Percentiles rank a stretch among this genome's conserved stretches.
Conservation (phyloP, 495 filamentous ascomycete species). For the Aspergillus campestris region DNA sequence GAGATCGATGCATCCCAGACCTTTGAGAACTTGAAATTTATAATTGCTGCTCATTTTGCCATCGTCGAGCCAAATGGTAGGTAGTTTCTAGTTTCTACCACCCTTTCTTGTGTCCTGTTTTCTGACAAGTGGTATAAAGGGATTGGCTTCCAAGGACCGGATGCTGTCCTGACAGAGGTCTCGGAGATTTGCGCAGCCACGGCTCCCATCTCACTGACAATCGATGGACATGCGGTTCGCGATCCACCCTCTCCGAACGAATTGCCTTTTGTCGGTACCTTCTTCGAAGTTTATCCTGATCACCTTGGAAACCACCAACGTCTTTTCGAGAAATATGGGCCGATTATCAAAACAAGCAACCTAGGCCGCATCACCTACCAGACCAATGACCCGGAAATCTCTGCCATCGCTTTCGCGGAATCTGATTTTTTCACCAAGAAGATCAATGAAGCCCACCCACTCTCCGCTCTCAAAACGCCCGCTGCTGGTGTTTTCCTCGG, state of each 20-base stretch:
- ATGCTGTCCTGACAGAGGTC: slow-evolving; percentile 16
- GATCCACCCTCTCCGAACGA: slow-evolving; percentile 36
- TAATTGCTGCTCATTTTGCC: slow-evolving; percentile 34
- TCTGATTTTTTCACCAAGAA: slow-evolving; percentile 44
- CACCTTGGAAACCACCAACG: slow-evolving; percentile 51
- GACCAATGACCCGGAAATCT: slow-evolving; percentile 41
- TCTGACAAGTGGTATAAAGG: slow-evolving; percentile 10
- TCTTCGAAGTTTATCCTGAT: slow-evolving; percentile 50
- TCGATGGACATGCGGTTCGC: slow-evolving; percentile 37
- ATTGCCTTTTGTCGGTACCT: slow-evolving; percentile 42
- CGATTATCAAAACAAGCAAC: slow-evolving; percentile 45
- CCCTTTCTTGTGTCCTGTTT: not conserved
- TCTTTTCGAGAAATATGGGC: slow-evolving; percentile 45
- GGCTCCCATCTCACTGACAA: slow-evolving; percentile 29
- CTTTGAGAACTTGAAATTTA: slow-evolving; percentile 25
- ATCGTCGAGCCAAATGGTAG: slow-evolving; percentile 28
- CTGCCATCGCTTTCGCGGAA: slow-evolving; percentile 34
- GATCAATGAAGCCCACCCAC: slow-evolving; percentile 41
- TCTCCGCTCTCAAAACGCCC: slow-evolving; percentile 35
- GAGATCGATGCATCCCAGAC: slow-evolving; percentile 25
- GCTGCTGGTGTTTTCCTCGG: slow-evolving; percentile 43
- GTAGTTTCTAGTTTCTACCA: not conserved
- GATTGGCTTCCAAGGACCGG: slow-evolving; percentile 29
- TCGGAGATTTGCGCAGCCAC: slow-evolving; percentile 19
- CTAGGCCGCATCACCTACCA: slow-evolving; percentile 42